Evolutionary conservation across 73 alveolate genomes (phyloP).

Genomic region (Halteria grandinella): DNA sequence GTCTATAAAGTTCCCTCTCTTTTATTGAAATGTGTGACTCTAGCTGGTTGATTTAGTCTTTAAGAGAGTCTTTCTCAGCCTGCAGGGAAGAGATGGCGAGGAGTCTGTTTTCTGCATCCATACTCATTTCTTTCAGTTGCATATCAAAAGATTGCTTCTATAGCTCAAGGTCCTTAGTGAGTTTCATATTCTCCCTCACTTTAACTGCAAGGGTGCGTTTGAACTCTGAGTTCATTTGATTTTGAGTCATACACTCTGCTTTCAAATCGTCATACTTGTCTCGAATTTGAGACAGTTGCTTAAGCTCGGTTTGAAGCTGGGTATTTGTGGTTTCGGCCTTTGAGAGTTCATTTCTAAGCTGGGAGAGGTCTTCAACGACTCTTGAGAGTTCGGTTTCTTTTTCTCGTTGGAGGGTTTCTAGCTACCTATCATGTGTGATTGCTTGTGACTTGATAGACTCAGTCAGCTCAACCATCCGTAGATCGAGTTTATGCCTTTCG

Average conservation of each 20-base stretch:
- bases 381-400: background rate
- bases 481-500: conserved; percentile 38
- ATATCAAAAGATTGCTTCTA: too few relatives aligned
- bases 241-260: conserved; percentile 46
- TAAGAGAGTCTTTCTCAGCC: too few relatives aligned
- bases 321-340: background rate
- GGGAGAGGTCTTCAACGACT: background rate
- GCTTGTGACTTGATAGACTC: conserved; percentile 5
- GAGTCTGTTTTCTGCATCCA: too few relatives aligned
- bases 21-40: background rate
- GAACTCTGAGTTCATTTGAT: conserved; percentile 44
- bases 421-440: background rate
- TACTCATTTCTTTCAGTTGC: too few relatives aligned
- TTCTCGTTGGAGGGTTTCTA: background rate
- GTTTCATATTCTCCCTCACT: conserved; percentile 10
- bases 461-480: conserved; percentile 20
- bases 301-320: conserved; percentile 1
- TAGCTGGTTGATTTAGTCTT: background rate
- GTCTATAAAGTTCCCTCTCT: too few relatives aligned
- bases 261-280: conserved; percentile 12
- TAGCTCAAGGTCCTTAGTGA: conserved; percentile 4
- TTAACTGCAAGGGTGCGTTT: conserved; percentile 1
- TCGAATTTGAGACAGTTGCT: background rate
- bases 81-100: too few relatives aligned
- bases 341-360: background rate